A percentile compares a stretch with the other conserved stretches of the same genome.
Evolutionary conservation across 441 rosid species (phyloP).

Genomic region (Jatropha multifida): DNA sequence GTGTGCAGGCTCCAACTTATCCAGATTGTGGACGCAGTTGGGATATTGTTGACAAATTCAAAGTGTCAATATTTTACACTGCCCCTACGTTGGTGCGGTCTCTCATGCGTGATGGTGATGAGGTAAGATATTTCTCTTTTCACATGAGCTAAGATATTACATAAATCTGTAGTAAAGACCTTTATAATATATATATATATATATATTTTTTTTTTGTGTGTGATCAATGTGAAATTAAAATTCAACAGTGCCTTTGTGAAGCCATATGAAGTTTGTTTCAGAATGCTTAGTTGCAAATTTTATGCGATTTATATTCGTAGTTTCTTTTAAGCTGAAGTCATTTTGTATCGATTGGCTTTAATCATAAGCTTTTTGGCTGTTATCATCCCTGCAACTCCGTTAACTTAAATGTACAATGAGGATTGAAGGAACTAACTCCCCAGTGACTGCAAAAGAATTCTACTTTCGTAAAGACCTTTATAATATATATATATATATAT

Average conservation of each 20-base stretch:
- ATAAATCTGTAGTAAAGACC: slow-evolving; percentile 16
- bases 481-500: background rate
- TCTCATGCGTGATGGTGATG: slow-evolving; percentile 91
- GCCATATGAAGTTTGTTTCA: background rate
- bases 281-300: background rate
- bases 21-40: slow-evolving; percentile 97
- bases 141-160: background rate
- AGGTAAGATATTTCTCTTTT: slow-evolving; percentile 47
- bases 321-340: slow-evolving; percentile 6
- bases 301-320: background rate
- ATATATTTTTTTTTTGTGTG: background rate
- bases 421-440: slow-evolving; percentile 16
- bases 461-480: slow-evolving; percentile 14
- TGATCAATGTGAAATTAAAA: slow-evolving; percentile 5
- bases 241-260: background rate
- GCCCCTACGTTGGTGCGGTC: slow-evolving; percentile 98
- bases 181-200: background rate
- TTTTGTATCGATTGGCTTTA: background rate
- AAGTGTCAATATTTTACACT: slow-evolving; percentile 88
- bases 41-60: slow-evolving; percentile 98
- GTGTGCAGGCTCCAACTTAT: slow-evolving; percentile 81
- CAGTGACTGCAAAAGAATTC: slow-evolving; percentile 3
- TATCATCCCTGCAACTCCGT: slow-evolving; percentile 8
- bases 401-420: background rate
- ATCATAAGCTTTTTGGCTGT: slow-evolving; percentile 1